phyloP scores from a whole-genome alignment of 257 asterid genomes.

The Fraxinus quadrangulata region DNA sequence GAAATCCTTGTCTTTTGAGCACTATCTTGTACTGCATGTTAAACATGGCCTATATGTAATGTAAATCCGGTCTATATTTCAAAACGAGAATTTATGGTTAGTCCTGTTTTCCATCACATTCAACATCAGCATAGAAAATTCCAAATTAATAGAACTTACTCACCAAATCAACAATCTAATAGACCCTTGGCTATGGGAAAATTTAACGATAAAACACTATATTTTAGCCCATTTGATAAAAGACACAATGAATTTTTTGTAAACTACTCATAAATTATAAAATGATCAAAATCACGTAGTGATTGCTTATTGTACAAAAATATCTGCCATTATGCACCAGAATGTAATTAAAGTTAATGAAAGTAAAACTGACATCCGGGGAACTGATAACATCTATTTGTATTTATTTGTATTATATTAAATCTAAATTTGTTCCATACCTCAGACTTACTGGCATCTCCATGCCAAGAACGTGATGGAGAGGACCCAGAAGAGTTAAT shows the following conservation, averaged over 20 bases:
- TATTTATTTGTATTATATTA: neutral
- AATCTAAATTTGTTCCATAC: slow-evolving; percentile 18
- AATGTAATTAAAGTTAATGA: neutral
- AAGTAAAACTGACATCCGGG: neutral
- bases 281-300: neutral
- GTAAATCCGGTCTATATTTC: neutral
- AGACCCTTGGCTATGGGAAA: neutral
- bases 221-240: neutral
- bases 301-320: neutral
- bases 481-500: slow-evolving; percentile 45
- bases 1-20: neutral
- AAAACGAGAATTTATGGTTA: neutral
- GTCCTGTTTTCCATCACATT: neutral
- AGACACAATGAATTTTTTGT: neutral
- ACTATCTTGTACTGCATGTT: neutral
- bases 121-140: neutral
- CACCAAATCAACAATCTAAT: neutral
- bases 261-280: too few relatives aligned
- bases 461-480: slow-evolving; percentile 45
- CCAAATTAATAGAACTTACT: neutral
- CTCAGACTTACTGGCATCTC: slow-evolving; percentile 37
- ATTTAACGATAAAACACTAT: neutral
- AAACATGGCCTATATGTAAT: neutral
- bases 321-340: neutral
- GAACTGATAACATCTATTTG: neutral